Base-by-base conservation (phyloP, 2,329 filamentous ascomycete genomes). In the Aspergillus pseudotamarii region DNA sequence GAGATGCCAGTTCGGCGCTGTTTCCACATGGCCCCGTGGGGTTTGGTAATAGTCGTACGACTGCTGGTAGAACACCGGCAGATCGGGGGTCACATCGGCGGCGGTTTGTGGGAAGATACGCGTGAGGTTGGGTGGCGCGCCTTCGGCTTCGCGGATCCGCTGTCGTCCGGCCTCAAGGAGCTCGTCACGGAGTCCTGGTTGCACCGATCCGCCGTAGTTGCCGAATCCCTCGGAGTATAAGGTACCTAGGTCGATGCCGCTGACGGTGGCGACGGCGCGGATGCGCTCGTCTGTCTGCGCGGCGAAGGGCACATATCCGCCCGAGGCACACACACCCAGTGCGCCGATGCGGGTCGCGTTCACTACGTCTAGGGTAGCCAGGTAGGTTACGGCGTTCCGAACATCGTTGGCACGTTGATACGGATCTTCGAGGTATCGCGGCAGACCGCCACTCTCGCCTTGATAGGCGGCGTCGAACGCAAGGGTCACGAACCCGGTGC, bases 401-500 rank as follows among this genome's bases (percentile, higher is more conserved):
- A 38, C 36, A 38, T 38, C 36, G 36, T 38, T 16, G 11, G 36
- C 36, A 16, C 36, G 69, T 55, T 76, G 71, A 1, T 57, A 36
- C 10, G 79, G 77, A 58, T 80, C 72, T 67, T 81, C 79, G 0
- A 80, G 73, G 26, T 60, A 60, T 10, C 73, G 76, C 3, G 79
- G 79, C 48, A 71, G 59, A 8, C 79, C 79, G 3, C 56, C 70
- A 51, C 69, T 74, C 59, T 75, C 75, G 26, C 79, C 79, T 61
- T 80, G 77, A 46, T 78, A 77, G 3, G 70, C 71, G 8, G 78
- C 73, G 56, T 81, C 79, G 60, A 70, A 80, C 11, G 73, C 64
- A 11, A 81, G 67, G 3, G 67, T 53, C 26, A 69, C 58, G 63
- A 80, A 79, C 11, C 79, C 78, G 1, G 60, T 54, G 21, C 71